Evolutionary conservation across 2,329 filamentous ascomycete genomes (phyloP), one percentile per base, ranked within the genome.

Genomic region (Lachnellula occidentalis): DNA sequence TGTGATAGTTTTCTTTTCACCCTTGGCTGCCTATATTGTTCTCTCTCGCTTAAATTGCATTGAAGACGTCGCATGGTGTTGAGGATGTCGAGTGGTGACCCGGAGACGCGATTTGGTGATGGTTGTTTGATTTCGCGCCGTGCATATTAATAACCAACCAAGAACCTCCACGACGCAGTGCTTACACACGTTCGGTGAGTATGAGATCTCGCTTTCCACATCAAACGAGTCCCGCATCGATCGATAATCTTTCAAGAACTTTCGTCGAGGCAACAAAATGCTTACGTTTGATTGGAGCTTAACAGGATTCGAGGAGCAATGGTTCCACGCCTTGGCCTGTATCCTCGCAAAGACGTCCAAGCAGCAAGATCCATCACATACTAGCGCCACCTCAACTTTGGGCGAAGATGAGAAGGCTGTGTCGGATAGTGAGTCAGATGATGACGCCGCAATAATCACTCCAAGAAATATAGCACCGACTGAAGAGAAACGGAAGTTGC

Each of bases 261-360:
- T 37, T 37, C 36, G 36, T 37, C n/a, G 36, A 37, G 36, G 36
- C 3, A 37, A n/a, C 4, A 37, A 37, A 5, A 46, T 46, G 45
- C 31, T 9, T 27, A 27, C 7, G 2, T n/a, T 51, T 34, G 19
- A 51, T 4, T 51, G 49, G 49, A 51, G 39, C 37, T 4, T 21
- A 34, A 51, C 49, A 17, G 49, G 39, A 19, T 34, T 45, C 37
- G 49, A 51, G 37, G 39, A 51, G 39, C 37, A 27, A 45, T 51
- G 49, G 49, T 51, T 51, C 21, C 49, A 51, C n/a, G 49, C 24
- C 21, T 17, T 51, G 24, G 49, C 49, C 39, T 51, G 36, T 27
- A 24, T 51, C 4, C 24, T 51, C n/a, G 21, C 21, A 15, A 43
- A 24, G 24, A 34, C 37, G 22, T 15, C 6, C 7, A 43, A 45